Evolutionary conservation across 2,329 filamentous ascomycete species (phyloP), one percentile per base, ranked within the genome.

Genomic region (Fusarium siculi): DNA sequence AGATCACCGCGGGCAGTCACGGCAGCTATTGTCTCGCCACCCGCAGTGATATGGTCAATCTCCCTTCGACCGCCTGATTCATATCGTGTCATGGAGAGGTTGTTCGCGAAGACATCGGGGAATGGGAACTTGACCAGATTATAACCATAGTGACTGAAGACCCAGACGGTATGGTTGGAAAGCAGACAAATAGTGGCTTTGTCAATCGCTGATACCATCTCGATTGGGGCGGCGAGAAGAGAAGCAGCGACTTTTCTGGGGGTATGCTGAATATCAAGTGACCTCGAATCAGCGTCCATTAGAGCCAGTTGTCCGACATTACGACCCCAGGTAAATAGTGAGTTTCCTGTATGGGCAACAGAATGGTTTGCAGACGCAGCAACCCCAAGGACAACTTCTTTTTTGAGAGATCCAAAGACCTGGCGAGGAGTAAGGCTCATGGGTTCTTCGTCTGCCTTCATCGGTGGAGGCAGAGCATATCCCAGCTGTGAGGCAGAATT

Each of bases 71-170:
- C 90, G 86, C 73, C 90, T 86, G 21, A 90, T 91, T 57, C 91
- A 87, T 79, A 92, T 83, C 77, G 76, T 62, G 89, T 87, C 65
- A 89, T 88, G 30, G 96, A 86, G 47, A 92, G 91, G 68, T 90
- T 90, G 66, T 92, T 94, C 25, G 88, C 88, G 73, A 94, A 92
- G 10, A 90, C 88, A 73, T 95, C 93, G 4, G 85, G 84, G 39
- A 93, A 85, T 0, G 94, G 93, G 72, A 98, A 97, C 50, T 90
- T 91, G 61, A 98, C 87, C 72, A 94, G 93, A n/a, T 95, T 94
- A 80, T 97, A 98, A 9, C 96, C 96, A 78, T 97, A 98, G 74
- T 97, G 97, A 2, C 95, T 96, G 77, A 99, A 97, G 1, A 99
- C 92, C 87, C 93, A 97, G 15, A 98, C 94, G 25, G 95, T 94